Base-by-base conservation (phyloP, 805 yeast species). In the Starmerella floris region DNA sequence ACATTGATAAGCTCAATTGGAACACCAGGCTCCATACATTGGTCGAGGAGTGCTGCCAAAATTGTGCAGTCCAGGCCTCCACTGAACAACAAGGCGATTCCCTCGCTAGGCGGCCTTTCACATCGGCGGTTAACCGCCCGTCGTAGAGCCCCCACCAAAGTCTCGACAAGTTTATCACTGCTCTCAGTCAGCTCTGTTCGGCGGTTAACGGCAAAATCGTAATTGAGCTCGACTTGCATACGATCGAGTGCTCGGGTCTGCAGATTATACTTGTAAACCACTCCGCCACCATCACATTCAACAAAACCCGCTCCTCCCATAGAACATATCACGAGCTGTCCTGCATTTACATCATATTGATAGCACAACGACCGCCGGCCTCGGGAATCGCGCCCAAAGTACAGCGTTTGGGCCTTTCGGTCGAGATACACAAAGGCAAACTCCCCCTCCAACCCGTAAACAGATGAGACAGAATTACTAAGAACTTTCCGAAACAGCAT, bases 21-120 rank as follows among this genome's bases (percentile, higher is more conserved):
- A 4, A 48, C 36, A 9, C 42, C 39, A 2, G 48, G 32, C 0
- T 56, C 59, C 56, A 44, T 52, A 33, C 41, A 42, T 27, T 43
- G 17, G 58, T 63, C 50, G 44, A 57, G 47, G 43, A 62, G 3
- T 60, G 72, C 36, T 0, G 93, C 85, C 21, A 91, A 55, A 0
- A 88, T 61, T 0, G 96, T 79, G 59, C 98, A 91, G 56, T 91
- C 99, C 3, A 91, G 65, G 0, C 99, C 99, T 2, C 99, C 99
- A 35, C 95, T 83, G 56, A 87, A 91, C 26, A 91, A 61, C 0
- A 91, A 65, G 0, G 81, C 80, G 34, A 77, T 39, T 1, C 33
- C 60, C 1, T 40, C 41, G 4, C 31, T 21, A 15, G 30, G 16
- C 1, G 38, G 50, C n/a, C 37, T n/a, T 13, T 40, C 48, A 13